Evolutionary conservation across 176 grass and related monocot genomes (phyloP), one percentile per base, ranked within the genome.

Genomic region (Areca catechu): DNA sequence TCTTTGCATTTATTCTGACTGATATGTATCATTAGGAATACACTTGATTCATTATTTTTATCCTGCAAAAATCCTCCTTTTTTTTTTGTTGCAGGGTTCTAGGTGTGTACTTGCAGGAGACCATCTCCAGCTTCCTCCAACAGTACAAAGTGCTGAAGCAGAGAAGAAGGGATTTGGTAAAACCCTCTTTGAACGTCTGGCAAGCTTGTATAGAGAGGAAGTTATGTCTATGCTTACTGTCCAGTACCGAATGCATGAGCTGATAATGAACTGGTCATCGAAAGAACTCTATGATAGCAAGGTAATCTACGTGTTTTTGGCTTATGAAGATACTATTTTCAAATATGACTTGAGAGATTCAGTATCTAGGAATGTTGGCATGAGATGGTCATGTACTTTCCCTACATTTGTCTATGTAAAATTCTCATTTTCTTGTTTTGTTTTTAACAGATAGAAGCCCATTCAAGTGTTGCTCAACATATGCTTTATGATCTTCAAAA

Each of bases 201-300:
- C 80, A 16, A 66, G 80, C 61, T 74, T 85, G 68, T 91, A 85
- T 66, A 72, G 80, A 56, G 75, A 91, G 12, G 66, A 91, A 69
- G 82, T 91, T 67, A 97, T 73, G 61, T 87, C 58, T 51, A 97
- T 91, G 92, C 92, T 97, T 23, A 91, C 77, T 74, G 68, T 83
- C 66, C 92, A 91, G 65, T 97, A 97, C 73, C 82, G 92, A 63
- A 91, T 97, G 92, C 92, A 97, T 18, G 80, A 91, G 24, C 77
- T 82, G 49, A 88, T 97, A 58, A 97, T 97, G 92, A 85, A 70
- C 59, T 97, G 92, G 92, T 91, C 86, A 61, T 97, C 92, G 7
- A 83, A 97, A 77, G 92, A 97, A 91, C 87, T 97, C 73, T 91
- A 97, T 58, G 65, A 78, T 67, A 78, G 81, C 71, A 97, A 97